phyloP scores from a whole-genome alignment of 441 rosid genomes.

The Erodium chrysanthum region DNA sequence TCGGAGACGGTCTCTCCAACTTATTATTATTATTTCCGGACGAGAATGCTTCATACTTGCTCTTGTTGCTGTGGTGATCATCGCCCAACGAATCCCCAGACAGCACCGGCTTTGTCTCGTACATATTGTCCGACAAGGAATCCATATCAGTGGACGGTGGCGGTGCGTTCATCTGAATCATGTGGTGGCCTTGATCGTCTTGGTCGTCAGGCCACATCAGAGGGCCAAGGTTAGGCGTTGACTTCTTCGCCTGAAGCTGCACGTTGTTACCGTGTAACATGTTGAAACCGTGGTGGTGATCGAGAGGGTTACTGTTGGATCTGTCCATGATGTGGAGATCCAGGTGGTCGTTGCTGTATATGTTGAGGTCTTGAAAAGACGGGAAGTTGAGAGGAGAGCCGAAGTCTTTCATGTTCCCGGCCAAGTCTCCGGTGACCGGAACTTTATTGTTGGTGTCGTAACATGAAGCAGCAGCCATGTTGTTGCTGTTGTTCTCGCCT shows the following conservation, averaged over 20 bases:
- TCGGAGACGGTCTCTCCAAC: slow-evolving; percentile 63
- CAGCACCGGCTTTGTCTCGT: slow-evolving; percentile 54
- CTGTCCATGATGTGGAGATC: slow-evolving; percentile 56
- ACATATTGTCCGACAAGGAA: slow-evolving; percentile 45
- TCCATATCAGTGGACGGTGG: slow-evolving; percentile 31
- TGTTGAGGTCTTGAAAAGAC: slow-evolving; percentile 12
- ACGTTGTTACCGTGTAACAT: slow-evolving; percentile 22
- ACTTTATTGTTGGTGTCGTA: not conserved
- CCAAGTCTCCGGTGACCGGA: slow-evolving; percentile 1
- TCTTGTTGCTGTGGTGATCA: slow-evolving; percentile 10
- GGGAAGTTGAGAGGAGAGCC: slow-evolving; percentile 50
- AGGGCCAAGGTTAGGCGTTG: slow-evolving; percentile 23
- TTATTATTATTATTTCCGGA: slow-evolving; percentile 17
- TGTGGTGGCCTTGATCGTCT: slow-evolving; percentile 21
- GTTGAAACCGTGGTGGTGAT: slow-evolving; percentile 24
- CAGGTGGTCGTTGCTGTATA: not conserved
- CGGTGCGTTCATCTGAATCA: slow-evolving; percentile 38
- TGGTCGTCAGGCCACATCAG: slow-evolving; percentile 74
- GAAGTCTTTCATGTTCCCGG: slow-evolving; percentile 33
- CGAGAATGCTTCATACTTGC: slow-evolving; percentile 28
- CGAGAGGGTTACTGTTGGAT: slow-evolving; percentile 17
- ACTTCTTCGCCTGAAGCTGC: slow-evolving; percentile 55
- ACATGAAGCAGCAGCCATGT: not conserved
- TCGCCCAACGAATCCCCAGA: slow-evolving; percentile 38
- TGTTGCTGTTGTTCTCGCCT: not conserved